Evolutionary conservation across 208 protist genomes (phyloP).

Genomic region (Crithidia mellificae): DNA sequence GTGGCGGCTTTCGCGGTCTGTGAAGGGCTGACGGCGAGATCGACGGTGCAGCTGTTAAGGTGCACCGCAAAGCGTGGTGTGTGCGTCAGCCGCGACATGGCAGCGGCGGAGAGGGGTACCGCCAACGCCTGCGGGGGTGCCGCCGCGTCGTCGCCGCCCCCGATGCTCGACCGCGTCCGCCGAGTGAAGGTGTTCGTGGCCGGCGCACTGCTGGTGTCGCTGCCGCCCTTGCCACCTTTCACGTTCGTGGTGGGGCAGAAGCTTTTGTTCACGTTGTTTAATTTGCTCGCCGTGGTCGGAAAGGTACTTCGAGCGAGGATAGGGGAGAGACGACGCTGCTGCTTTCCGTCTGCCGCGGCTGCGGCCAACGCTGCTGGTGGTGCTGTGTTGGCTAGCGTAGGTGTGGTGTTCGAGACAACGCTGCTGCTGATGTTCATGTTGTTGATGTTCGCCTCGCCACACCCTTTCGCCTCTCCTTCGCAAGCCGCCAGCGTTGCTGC

Average conservation of each 20-base stretch:
- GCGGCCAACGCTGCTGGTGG: neutral
- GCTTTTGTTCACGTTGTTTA: neutral
- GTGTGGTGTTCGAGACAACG: neutral
- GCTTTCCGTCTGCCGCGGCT: neutral
- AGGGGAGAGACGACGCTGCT: neutral
- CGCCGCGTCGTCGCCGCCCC: too few species aligned
- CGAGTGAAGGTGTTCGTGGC: neutral
- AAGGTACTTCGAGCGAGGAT: neutral
- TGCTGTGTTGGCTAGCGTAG: neutral
- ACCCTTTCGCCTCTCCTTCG: too few species aligned
- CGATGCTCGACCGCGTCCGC: neutral
- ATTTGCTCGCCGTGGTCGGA: neutral
- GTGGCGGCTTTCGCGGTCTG: neutral
- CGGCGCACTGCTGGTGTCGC: neutral
- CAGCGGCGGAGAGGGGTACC: conserved; percentile 18
- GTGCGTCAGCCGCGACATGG: conserved; percentile 16
- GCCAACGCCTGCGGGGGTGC: neutral
- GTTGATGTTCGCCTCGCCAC: too few species aligned
- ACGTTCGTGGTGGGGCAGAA: neutral
- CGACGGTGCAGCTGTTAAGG: conserved; percentile 14
- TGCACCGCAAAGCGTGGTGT: conserved; percentile 22
- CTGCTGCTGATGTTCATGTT: too few species aligned
- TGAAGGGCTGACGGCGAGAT: neutral
- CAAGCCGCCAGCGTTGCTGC: too few species aligned
- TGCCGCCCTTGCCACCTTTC: neutral